Conservation (phyloP, 768 basidiomycete species). For the Macrolepiota fuliginosa region DNA sequence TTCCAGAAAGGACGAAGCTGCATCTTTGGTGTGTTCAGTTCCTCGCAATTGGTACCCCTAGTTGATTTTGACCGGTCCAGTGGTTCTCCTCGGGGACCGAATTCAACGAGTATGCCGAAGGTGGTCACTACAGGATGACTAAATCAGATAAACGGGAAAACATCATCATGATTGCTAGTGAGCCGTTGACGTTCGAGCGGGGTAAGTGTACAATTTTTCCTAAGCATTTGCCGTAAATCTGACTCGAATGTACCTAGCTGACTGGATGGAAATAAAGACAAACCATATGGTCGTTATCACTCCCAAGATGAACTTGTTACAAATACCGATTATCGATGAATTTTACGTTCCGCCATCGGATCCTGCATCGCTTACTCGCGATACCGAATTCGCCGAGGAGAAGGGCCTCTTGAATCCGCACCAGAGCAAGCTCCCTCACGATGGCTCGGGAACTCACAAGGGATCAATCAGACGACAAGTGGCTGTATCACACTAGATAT, state of each 20-base stretch:
- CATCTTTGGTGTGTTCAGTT: conserved; percentile 62
- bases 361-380: conserved; percentile 64
- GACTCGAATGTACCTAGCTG: conserved; percentile 45
- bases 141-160: conserved; percentile 95
- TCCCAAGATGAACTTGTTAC: conserved; percentile 91
- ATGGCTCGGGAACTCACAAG: neutral
- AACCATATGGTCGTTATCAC: conserved; percentile 96
- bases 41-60: neutral
- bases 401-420: conserved; percentile 80
- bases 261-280: conserved; percentile 99
- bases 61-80: conserved; percentile 28
- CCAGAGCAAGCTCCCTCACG: conserved; percentile 23
- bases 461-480: neutral
- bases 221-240: neutral
- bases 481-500: neutral
- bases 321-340: conserved; percentile 93
- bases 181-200: conserved; percentile 96
- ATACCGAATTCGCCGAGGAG: conserved; percentile 80
- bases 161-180: conserved; percentile 93
- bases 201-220: conserved; percentile 37
- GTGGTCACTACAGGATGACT: conserved; percentile 92
- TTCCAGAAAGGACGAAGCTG: conserved; percentile 87
- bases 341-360: conserved; percentile 89
- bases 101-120: conserved; percentile 86
- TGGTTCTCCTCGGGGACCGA: conserved; percentile 97